Conservation (phyloP, 805 yeast species). For the Saccharomycopsis fibuligera region DNA sequence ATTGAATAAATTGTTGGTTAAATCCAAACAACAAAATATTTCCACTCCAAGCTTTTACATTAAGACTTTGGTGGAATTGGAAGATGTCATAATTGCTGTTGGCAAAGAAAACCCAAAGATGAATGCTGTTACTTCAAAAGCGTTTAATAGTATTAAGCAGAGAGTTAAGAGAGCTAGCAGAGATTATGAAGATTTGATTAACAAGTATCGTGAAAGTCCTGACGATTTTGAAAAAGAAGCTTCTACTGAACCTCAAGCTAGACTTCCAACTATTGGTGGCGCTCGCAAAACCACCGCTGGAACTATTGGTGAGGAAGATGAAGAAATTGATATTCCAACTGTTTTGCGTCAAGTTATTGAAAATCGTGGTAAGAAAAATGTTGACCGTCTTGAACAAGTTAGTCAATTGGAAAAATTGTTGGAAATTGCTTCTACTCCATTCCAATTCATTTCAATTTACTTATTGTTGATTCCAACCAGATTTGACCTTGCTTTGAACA, state of each 20-base stretch:
- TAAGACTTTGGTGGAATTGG: constrained; percentile 63
- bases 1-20: constrained; percentile 56
- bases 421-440: constrained; percentile 47
- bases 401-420: constrained; percentile 55
- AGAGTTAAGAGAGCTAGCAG: constrained; percentile 75
- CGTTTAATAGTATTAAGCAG: constrained; percentile 82
- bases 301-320: constrained; percentile 33
- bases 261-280: constrained; percentile 31
- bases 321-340: constrained; percentile 52
- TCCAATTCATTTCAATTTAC: constrained; percentile 72
- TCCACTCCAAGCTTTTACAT: constrained; percentile 69
- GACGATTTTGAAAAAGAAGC: constrained; percentile 61
- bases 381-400: constrained; percentile 77
- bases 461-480: constrained; percentile 81
- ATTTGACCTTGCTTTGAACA: constrained; percentile 69
- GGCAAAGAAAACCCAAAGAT: constrained; percentile 55
- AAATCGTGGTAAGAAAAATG: constrained; percentile 92
- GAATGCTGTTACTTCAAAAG: constrained; percentile 76
- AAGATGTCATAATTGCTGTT: constrained; percentile 49
- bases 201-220: constrained; percentile 59
- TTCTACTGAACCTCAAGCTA: constrained; percentile 26
- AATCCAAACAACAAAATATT: constrained; percentile 70
- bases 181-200: constrained; percentile 58
- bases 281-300: constrained; percentile 24
- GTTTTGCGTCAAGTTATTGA: constrained; percentile 72